phyloP scores from a whole-genome alignment of 495 filamentous ascomycete species.

The Penicillium argentinense region DNA sequence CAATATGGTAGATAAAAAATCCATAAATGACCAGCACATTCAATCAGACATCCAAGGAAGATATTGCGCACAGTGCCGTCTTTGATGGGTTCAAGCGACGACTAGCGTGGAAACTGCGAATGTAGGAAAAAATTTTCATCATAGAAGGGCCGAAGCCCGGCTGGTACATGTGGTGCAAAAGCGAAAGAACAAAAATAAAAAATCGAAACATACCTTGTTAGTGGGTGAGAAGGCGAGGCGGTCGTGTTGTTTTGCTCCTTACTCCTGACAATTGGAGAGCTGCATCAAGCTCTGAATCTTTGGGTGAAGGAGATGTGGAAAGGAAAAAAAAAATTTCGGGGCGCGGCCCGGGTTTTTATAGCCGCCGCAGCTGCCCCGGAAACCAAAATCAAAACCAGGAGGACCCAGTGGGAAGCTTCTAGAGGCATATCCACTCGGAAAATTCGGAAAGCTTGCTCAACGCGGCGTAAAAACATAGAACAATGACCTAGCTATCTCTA shows the following conservation, averaged over 20 bases:
- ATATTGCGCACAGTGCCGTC: constrained; percentile 46
- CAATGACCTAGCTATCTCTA: no score
- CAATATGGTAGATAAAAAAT: constrained; percentile 6
- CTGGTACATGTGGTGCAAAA: constrained; percentile 15
- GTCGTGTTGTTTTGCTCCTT: neutral
- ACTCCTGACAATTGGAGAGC: neutral
- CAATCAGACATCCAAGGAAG: constrained; percentile 58
- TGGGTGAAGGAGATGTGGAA: constrained; percentile 22
- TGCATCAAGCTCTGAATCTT: constrained; percentile 13
- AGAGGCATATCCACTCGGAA: constrained; percentile 19
- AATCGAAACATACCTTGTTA: constrained; percentile 24
- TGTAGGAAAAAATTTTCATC: constrained; percentile 53
- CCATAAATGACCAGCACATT: constrained; percentile 26
- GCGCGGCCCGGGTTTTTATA: constrained; percentile 35
- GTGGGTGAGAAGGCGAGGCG: constrained; percentile 9
- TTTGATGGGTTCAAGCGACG: constrained; percentile 49
- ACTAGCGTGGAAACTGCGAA: constrained; percentile 58
- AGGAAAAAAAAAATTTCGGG: constrained; percentile 30
- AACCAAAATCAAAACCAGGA: constrained; percentile 20
- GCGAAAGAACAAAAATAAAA: constrained; percentile 10
- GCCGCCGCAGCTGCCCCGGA: constrained; percentile 37
- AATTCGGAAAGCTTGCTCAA: no score
- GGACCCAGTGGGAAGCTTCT: constrained; percentile 30
- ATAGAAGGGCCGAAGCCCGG: constrained; percentile 31
- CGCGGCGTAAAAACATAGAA: no score